phyloP scores from a whole-genome alignment of 257 asterid genomes.

The Fraxinus excelsior region DNA sequence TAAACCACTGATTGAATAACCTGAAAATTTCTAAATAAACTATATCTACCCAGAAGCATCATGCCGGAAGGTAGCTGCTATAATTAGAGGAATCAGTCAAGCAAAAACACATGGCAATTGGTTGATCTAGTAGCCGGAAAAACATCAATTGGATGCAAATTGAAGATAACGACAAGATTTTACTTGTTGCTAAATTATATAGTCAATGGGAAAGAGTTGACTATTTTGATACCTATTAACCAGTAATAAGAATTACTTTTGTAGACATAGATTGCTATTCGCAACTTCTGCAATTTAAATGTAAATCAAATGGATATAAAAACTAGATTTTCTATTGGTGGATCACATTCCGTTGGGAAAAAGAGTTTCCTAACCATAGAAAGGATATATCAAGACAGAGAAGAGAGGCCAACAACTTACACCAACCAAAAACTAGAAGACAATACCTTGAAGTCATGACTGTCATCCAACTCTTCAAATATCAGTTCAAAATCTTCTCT shows the following conservation, averaged over 20 bases:
- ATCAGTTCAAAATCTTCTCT: conserved; percentile 86
- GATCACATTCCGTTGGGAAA: not conserved
- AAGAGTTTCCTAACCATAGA: not conserved
- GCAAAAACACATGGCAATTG: not conserved
- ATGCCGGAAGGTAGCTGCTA: not conserved
- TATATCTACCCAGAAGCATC: not conserved
- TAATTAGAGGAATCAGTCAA: not conserved
- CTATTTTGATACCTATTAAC: not conserved
- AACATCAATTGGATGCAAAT: not conserved
- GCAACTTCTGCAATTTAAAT: not conserved
- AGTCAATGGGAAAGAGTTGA: not conserved
- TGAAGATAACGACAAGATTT: not conserved
- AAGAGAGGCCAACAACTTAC: not conserved
- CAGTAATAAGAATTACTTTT: not conserved
- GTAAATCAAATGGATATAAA: not conserved
- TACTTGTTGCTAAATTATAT: not conserved
- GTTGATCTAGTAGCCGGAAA: not conserved
- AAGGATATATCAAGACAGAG: not conserved
- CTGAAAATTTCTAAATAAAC: not conserved
- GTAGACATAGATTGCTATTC: not conserved
- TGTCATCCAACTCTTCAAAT: conserved; percentile 89
- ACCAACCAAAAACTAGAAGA: not conserved
- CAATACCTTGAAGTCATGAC: conserved; percentile 78
- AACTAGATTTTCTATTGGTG: not conserved
- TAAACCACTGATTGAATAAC: not conserved